Evolutionary conservation across 176 grass and related monocot species (phyloP).

Genomic region (Saccharum spontaneum): DNA sequence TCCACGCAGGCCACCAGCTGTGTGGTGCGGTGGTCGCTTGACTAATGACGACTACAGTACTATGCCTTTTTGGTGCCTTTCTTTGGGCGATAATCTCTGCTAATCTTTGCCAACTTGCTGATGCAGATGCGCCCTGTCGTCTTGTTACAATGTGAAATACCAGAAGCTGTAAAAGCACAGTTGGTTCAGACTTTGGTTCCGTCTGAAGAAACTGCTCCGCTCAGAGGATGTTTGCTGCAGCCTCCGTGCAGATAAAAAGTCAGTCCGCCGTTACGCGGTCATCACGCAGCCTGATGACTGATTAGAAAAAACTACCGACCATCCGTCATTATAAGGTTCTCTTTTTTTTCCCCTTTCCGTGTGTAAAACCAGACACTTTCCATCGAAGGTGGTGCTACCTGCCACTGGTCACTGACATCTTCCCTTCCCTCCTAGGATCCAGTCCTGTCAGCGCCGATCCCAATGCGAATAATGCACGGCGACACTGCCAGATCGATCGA

Average conservation of each 20-base stretch:
- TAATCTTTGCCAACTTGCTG: background rate
- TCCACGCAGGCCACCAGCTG: constrained; percentile 27
- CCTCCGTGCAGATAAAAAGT: background rate
- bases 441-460: constrained; percentile 31
- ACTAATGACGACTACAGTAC: no score
- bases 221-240: background rate
- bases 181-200: background rate
- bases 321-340: background rate
- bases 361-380: background rate
- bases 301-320: background rate
- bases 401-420: background rate
- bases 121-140: background rate
- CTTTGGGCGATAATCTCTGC: background rate
- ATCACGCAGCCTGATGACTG: background rate
- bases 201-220: background rate
- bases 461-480: constrained; percentile 16
- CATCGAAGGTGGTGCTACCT: background rate
- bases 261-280: no score
- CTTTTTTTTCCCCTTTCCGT: no score
- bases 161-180: background rate
- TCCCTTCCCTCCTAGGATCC: constrained; percentile 29
- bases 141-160: background rate
- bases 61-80: background rate
- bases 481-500: background rate
- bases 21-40: background rate